Percentiles rank a stretch among this genome's conserved stretches.
Evolutionary conservation across 75 land plant species (phyloP).

Genomic region (Adiantum capillusveneris): DNA sequence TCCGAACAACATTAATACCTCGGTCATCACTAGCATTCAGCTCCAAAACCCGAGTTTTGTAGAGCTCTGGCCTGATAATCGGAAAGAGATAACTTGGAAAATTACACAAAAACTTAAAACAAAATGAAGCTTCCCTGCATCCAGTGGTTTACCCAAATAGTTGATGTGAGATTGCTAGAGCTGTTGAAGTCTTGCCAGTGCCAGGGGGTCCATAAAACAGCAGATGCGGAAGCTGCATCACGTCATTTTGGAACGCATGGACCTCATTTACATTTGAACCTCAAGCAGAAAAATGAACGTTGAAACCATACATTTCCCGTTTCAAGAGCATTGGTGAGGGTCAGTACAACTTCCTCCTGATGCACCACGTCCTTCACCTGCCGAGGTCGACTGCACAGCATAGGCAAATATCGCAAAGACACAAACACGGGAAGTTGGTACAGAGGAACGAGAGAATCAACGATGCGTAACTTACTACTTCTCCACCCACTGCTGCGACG

Average conservation of each 20-base stretch:
- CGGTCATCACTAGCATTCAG: conserved; percentile 99
- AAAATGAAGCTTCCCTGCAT: no score
- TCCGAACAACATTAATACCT: conserved; percentile 97
- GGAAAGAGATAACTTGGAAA: neutral
- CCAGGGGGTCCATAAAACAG: conserved; percentile 98
- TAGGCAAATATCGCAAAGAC: neutral
- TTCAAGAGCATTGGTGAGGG: conserved; percentile 86
- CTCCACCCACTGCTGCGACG: conserved; percentile 91
- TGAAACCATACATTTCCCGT: conserved; percentile 56
- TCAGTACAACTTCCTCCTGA: conserved; percentile 94
- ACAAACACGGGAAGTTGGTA: neutral
- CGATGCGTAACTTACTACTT: conserved; percentile 54
- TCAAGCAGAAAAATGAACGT: neutral
- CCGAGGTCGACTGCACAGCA: conserved; percentile 63
- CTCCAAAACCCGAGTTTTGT: conserved; percentile 90
- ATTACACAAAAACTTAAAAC: neutral
- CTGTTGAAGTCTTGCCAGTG: conserved; percentile 95
- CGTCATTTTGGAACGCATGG: neutral
- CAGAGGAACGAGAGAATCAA: conserved; percentile 3
- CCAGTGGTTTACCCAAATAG: conserved; percentile 33
- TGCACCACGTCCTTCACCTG: conserved; percentile 94
- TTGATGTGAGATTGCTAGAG: conserved; percentile 87
- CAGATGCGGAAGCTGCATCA: conserved; percentile 80
- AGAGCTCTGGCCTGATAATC: conserved; percentile 69
- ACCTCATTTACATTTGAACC: no score